Evolutionary conservation across 2,329 filamentous ascomycete genomes (phyloP).

Genomic region (Lasiodiplodia sp.): DNA sequence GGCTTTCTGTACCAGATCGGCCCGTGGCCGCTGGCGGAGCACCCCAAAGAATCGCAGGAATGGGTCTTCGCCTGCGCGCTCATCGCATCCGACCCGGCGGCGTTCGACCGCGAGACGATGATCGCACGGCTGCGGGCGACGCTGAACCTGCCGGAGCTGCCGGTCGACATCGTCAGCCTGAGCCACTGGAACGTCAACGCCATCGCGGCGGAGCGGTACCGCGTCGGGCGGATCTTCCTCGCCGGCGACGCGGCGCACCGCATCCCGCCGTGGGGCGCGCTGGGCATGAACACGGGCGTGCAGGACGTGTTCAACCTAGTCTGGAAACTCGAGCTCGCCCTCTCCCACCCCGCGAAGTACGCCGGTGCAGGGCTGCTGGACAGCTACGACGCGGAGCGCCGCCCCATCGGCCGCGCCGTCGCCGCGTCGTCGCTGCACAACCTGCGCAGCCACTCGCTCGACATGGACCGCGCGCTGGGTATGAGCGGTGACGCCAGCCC

Average conservation of each 20-base stretch:
- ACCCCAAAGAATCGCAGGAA: conserved; percentile 35
- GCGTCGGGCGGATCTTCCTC: conserved; percentile 40
- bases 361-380: conserved; percentile 36
- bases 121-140: conserved; percentile 38
- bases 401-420: conserved; percentile 39
- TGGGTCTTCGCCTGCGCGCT: conserved; percentile 44
- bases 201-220: conserved; percentile 38
- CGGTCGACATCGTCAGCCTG: conserved; percentile 41
- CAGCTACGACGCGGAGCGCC: conserved; percentile 46
- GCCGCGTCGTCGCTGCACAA: conserved; percentile 39
- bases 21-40: conserved; percentile 38
- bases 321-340: conserved; percentile 47
- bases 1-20: conserved; percentile 48
- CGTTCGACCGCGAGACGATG: conserved; percentile 31
- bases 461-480: conserved; percentile 45
- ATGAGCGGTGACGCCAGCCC: conserved; percentile 32
- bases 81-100: conserved; percentile 34
- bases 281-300: conserved; percentile 49
- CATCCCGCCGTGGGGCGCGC: conserved; percentile 47
- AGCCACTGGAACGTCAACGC: conserved; percentile 40
- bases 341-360: background rate
- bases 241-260: conserved; percentile 49
- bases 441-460: conserved; percentile 38
- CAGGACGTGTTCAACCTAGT: conserved; percentile 49
- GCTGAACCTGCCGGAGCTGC: conserved; percentile 37